Conservation (phyloP, 768 basidiomycete species). For the Podaxis sp. region DNA sequence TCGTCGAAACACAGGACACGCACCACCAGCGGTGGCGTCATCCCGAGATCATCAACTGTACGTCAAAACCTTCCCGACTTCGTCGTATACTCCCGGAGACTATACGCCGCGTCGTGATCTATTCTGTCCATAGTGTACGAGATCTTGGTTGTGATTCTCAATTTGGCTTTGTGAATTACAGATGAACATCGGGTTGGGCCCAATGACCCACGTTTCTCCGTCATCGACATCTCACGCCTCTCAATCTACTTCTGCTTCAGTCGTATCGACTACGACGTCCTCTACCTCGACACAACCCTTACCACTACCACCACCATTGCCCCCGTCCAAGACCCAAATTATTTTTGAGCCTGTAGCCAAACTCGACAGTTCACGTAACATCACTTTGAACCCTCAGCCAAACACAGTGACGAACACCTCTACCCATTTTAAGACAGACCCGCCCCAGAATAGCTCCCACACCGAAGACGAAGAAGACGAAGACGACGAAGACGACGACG, state of each 20-base stretch:
- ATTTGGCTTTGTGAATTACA: conserved; percentile 2
- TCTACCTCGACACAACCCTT: not conserved
- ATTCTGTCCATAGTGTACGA: not conserved
- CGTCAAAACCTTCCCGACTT: not conserved
- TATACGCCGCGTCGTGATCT: not conserved
- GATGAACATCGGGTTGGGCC: not conserved
- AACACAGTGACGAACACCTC: conserved; percentile 10
- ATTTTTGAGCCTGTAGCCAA: not conserved
- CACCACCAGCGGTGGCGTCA: not conserved
- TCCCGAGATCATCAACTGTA: conserved; percentile 1
- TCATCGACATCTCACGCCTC: conserved; percentile 4
- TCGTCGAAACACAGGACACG: not conserved
- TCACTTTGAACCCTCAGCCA: not conserved
- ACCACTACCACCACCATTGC: not conserved
- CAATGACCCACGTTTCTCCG: conserved; percentile 5
- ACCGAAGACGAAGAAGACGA: not conserved
- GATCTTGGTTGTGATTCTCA: conserved; percentile 1
- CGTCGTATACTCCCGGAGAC: not conserved
- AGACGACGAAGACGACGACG: conserved; percentile 17
- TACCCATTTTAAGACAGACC: conserved; percentile 19
- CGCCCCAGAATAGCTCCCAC: not conserved
- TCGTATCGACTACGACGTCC: conserved; percentile 5
- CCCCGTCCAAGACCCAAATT: not conserved
- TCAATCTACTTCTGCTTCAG: not conserved
- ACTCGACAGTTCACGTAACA: conserved; percentile 8